Evolutionary conservation across 495 filamentous ascomycete genomes (phyloP).

Genomic region (Acidomyces sp.): DNA sequence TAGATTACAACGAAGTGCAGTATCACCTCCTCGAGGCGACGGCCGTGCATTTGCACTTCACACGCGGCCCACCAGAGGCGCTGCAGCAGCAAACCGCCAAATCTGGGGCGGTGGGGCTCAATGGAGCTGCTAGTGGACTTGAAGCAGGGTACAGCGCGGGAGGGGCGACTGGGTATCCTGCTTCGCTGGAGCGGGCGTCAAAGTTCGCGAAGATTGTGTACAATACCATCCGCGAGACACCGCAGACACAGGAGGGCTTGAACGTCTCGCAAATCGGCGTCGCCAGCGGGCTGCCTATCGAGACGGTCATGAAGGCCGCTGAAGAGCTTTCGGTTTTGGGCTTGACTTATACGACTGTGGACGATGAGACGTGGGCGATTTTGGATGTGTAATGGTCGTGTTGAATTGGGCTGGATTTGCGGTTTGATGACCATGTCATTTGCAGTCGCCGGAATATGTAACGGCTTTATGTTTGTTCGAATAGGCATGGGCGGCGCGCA

Average conservation of each 20-base stretch:
- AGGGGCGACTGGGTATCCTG: conserved; percentile 32
- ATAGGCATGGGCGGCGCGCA: too few relatives aligned
- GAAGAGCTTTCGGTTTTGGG: conserved; percentile 64
- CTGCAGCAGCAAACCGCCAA: conserved; percentile 15
- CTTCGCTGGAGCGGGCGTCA: conserved; percentile 34
- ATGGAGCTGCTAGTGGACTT: conserved; percentile 31
- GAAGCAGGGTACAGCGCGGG: not conserved
- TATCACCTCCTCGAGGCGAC: conserved; percentile 83
- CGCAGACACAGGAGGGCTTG: conserved; percentile 64
- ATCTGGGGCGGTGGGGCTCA: conserved; percentile 1
- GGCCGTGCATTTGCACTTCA: conserved; percentile 72
- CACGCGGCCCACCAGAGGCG: conserved; percentile 50
- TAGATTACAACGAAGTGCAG: conserved; percentile 80
- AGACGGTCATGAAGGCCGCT: conserved; percentile 58
- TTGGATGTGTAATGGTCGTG: conserved; percentile 13
- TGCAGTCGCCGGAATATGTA: too few relatives aligned
- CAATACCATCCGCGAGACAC: conserved; percentile 45
- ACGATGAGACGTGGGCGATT: conserved; percentile 49
- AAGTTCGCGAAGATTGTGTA: conserved; percentile 63
- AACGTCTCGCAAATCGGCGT: conserved; percentile 62
- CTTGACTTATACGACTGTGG: conserved; percentile 76
- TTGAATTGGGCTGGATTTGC: too few relatives aligned
- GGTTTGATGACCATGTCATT: too few relatives aligned
- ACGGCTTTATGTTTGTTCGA: too few relatives aligned
- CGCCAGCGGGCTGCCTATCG: conserved; percentile 44